Percentiles rank a stretch among this genome's conserved stretches.
phyloP scores from a whole-genome alignment of 1,284 basidiomycete species.

The Cystobasidium slooffiae region DNA sequence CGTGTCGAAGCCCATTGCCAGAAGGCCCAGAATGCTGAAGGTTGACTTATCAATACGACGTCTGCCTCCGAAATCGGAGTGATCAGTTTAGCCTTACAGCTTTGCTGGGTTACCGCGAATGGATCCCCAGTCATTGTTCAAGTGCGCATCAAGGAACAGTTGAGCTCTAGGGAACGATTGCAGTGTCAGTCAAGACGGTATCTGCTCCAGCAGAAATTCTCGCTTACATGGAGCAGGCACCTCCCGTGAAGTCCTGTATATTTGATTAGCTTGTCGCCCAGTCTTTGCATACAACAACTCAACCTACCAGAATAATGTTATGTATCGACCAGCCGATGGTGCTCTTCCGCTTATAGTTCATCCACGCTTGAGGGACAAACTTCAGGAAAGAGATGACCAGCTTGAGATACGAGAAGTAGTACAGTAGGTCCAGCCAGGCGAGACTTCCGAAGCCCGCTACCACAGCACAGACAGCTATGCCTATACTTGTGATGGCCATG shows the following conservation, averaged over 20 bases:
- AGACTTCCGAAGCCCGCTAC: conserved; percentile 72
- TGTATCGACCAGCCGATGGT: conserved; percentile 57
- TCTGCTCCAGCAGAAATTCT: background rate
- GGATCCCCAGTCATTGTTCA: conserved; percentile 53
- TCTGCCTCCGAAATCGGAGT: too few relatives aligned
- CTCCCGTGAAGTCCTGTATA: conserved; percentile 33
- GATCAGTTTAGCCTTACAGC: conserved; percentile 47
- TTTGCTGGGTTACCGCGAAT: conserved; percentile 55
- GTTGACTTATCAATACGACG: background rate
- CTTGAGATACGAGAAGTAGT: conserved; percentile 56
- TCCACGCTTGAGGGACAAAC: conserved; percentile 55
- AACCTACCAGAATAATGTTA: conserved; percentile 55
- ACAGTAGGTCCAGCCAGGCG: conserved; percentile 51
- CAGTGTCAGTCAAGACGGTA: background rate
- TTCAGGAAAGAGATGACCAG: conserved; percentile 57
- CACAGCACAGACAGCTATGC: conserved; percentile 79
- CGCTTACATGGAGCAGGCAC: conserved; percentile 35
- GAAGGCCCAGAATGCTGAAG: conserved; percentile 55
- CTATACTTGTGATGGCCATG: conserved; percentile 56
- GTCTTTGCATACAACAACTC: background rate
- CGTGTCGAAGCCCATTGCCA: conserved; percentile 57
- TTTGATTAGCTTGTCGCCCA: background rate
- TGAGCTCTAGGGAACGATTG: conserved; percentile 46
- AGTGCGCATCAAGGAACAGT: conserved; percentile 53
- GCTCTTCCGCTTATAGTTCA: conserved; percentile 56